A percentile compares a stretch with the other conserved stretches of the same genome.
Conservation (phyloP, 495 filamentous ascomycete species). For the Ascobolus immersus region DNA sequence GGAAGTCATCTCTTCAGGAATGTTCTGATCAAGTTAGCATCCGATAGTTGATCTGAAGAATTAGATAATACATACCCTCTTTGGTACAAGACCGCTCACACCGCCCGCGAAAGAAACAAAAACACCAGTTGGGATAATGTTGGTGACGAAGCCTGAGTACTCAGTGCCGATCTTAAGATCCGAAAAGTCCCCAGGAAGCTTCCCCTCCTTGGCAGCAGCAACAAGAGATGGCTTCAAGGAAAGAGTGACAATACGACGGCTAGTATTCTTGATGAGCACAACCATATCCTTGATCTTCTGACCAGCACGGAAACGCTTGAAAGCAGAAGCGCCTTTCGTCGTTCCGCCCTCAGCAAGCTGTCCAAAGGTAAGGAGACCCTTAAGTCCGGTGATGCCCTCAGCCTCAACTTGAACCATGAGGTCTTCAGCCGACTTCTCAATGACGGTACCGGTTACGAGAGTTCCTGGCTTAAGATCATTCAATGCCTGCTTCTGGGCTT, state of each 20-base stretch:
- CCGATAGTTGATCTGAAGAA: conserved; percentile 30
- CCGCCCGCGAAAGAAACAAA: conserved; percentile 66
- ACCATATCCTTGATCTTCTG: conserved; percentile 63
- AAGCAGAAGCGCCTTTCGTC: conserved; percentile 42
- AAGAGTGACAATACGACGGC: conserved; percentile 43
- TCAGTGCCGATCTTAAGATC: conserved; percentile 40
- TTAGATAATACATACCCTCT: not conserved
- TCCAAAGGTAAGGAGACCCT: conserved; percentile 43
- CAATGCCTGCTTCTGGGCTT: conserved; percentile 48
- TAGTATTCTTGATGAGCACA: conserved; percentile 51
- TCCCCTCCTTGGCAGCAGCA: conserved; percentile 39
- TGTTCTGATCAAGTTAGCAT: conserved; percentile 46
- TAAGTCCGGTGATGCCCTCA: conserved; percentile 27
- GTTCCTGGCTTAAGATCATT: conserved; percentile 42
- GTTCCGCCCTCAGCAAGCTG: conserved; percentile 63
- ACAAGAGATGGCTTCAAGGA: conserved; percentile 60
- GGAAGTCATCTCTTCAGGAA: conserved; percentile 38
- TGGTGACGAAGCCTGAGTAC: conserved; percentile 61
- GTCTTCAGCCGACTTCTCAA: conserved; percentile 61
- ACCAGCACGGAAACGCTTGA: conserved; percentile 57
- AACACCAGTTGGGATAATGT: conserved; percentile 46
- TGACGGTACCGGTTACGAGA: conserved; percentile 48
- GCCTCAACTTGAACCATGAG: conserved; percentile 49
- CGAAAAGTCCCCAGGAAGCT: conserved; percentile 38
- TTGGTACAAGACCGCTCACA: not conserved